Base-by-base conservation (phyloP, 495 filamentous ascomycete species). In the Talaromyces proteolyticus region DNA sequence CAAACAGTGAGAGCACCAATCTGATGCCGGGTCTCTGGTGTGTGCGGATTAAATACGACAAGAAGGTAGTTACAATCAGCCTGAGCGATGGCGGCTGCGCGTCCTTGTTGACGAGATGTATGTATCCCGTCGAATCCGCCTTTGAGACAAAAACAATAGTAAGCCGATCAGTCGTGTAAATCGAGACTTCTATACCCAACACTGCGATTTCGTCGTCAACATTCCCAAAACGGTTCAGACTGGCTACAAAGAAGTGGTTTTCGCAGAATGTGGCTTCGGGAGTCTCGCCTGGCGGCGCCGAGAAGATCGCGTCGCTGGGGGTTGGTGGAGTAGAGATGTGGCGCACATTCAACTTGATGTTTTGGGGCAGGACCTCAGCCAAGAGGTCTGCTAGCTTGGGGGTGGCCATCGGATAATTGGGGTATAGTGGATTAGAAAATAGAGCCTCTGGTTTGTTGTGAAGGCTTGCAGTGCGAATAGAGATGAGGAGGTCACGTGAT, bases 131-230 rank as follows among this genome's bases (percentile, higher is more conserved):
- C 14, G 92, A 96, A 66, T 99, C 93, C 43, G 93, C 93, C 68
- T 99, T 99, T 49, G 89, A 91, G 34, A 99, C 84, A 67, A 97
- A 99, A 26, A 97, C 78, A 29, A 85, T 95, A 4, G 86, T 94
- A 25, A 87, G 78, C 66, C 81, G 79, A 53, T 80, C 80, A 25
- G 88, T 94, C 18, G 87, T 78, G 62, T 86, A 87, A 51, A 87
- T 69, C 44, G 76, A 51, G 39, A 79, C 71, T 57, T 87, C 83
- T 50, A 86, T 79, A 8, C 84, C 87, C 56, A 85, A 83, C n/a
- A 87, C 66, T 37, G 83, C 70, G 24, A 86, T 54, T 52, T 75
- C 71, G 45, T 63, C 51, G 26, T 49, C 36, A 3, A 49, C 47
- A 6, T 18, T 36, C 17, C 38, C 22, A 3, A 18, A 56, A 14